A percentile compares a stretch with the other conserved stretches of the same genome.
These are phyloP conservation scores for Hammondia hammondi DNA, from an alignment of 169 alveolate genomes.

Conservation along the genomic window DNA sequence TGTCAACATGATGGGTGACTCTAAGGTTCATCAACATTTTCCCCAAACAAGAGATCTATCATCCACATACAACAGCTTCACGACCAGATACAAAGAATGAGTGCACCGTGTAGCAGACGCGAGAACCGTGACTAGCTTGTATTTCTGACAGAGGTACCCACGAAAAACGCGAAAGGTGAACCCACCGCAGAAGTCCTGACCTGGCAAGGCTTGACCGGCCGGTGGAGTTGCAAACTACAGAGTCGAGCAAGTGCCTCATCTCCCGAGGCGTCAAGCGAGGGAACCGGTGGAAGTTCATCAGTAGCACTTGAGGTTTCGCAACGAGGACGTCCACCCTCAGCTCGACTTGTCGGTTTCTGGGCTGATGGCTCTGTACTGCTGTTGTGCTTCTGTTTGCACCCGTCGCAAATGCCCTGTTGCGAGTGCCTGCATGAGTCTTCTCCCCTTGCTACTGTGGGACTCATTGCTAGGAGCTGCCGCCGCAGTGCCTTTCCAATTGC, in stretches of 20 bases:
- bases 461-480: background rate
- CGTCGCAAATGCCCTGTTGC: background rate
- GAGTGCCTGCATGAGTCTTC: background rate
- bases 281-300: background rate
- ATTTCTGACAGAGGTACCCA: too few relatives aligned
- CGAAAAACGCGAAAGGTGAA: too few relatives aligned
- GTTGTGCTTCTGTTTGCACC: background rate
- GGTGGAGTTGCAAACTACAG: constrained; percentile 18
- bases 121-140: too few relatives aligned
- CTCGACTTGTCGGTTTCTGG: background rate
- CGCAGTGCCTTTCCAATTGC: constrained; percentile 15
- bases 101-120: too few relatives aligned
- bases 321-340: background rate
- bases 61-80: too few relatives aligned
- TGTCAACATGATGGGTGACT: too few relatives aligned
- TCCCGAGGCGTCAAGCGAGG: background rate
- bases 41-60: too few relatives aligned
- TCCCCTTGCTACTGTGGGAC: background rate
- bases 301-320: background rate
- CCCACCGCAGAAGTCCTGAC: background rate
- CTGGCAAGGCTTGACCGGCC: background rate
- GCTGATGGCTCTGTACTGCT: background rate
- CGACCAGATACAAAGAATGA: too few relatives aligned
- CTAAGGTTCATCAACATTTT: too few relatives aligned
- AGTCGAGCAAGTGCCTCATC: background rate